Evolutionary conservation across 495 filamentous ascomycete genomes (phyloP), one percentile per base, ranked within the genome.

Genomic region (Talaromyces adpressus): DNA sequence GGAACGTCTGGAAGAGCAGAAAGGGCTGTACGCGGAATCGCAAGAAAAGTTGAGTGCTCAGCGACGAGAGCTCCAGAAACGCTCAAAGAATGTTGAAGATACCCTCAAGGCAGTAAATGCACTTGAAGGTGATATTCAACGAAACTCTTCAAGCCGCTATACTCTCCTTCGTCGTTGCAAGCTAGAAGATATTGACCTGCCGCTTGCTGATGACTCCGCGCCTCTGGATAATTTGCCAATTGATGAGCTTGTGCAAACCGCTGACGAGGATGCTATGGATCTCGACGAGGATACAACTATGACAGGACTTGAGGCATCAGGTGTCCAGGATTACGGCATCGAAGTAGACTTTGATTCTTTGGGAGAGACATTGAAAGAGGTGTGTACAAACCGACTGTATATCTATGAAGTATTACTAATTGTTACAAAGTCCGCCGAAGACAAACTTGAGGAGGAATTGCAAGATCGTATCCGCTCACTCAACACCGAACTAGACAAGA

Each of bases 171-270:
- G 92, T 65, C 85, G 90, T 62, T 98, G 94, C 80, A 93, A 94
- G 75, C 84, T 99, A 41, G 92, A 97, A 69, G 91, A 96, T 68
- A 90, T 97, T 66, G 86, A 90, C 64, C 77, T 99, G 57, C 95
- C 94, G 7, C 80, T 99, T 54, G 77, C 82, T 3, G 79, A 87
- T 36, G 86, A 85, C 59, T 96, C 92, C n/a, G 81, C 79, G 32
- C 72, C 79, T 32, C 85, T 98, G 25, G 92, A 96, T 67, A 82
- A 85, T 64, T 83, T 99, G 63, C 94, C 94, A 6, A 89, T 95
- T 67, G 89, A 95, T 68, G 91, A 97, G 51, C 84, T 90, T 49
- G 79, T 85, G 60, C 87, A 92, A 66, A 85, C 85, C 22, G 72
- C 75, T 20, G 83, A 87, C 67, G 79, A 83, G 0, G 91, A 96